phyloP scores from a whole-genome alignment of 2,329 filamentous ascomycete genomes.

The Gyromitra esculenta region DNA sequence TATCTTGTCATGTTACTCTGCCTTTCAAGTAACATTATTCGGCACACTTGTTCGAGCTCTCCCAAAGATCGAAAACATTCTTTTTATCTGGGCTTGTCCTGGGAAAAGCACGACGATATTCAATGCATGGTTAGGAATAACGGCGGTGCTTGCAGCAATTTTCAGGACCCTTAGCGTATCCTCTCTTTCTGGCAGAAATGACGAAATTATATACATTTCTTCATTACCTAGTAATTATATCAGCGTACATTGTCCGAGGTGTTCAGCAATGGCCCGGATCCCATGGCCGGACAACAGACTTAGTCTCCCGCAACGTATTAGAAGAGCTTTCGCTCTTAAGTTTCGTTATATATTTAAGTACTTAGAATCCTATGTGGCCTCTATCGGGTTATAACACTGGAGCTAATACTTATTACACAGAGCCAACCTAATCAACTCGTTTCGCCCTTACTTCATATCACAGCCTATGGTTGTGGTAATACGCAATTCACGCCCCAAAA shows the following conservation, averaged over 20 bases:
- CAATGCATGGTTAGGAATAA: slow-evolving; percentile 22
- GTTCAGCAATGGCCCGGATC: neutral
- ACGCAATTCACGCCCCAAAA: neutral
- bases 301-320: neutral
- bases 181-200: neutral
- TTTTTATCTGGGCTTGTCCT: slow-evolving; percentile 22
- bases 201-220: slow-evolving; percentile 5
- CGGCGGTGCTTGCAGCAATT: slow-evolving; percentile 14
- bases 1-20: neutral
- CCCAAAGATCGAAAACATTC: slow-evolving; percentile 11
- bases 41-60: slow-evolving; percentile 31
- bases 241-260: neutral
- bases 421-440: too few relatives aligned
- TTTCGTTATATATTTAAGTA: neutral
- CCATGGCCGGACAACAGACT: neutral
- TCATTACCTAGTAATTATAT: neutral
- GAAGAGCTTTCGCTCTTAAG: neutral
- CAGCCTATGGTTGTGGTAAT: slow-evolving; percentile 9
- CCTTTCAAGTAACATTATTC: slow-evolving; percentile 7
- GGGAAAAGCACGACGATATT: slow-evolving; percentile 4
- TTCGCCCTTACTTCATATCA: neutral
- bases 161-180: slow-evolving; percentile 1
- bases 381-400: neutral
- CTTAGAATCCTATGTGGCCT: neutral
- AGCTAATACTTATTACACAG: neutral